Conservation (phyloP, 148 eudicot genomes). For the Persicaria tinctoria region DNA sequence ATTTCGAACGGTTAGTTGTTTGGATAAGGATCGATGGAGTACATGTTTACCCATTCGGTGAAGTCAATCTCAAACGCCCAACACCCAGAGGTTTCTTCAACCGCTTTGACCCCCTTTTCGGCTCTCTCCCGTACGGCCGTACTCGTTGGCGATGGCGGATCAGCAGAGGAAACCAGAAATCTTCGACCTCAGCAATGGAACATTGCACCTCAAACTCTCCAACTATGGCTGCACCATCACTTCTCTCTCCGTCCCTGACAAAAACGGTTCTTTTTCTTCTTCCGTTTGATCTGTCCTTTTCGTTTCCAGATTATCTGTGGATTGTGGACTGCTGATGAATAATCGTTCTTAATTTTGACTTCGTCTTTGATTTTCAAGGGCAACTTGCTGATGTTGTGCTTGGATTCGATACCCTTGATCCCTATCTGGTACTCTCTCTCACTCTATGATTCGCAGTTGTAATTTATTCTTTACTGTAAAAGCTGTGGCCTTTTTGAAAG, state of each 20-base stretch:
- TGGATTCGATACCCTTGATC: conserved; percentile 90
- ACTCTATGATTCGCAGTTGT: background rate
- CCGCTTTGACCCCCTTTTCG: background rate
- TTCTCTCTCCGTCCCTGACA: conserved; percentile 40
- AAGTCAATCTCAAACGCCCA: background rate
- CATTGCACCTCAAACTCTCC: conserved; percentile 58
- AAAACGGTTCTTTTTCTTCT: background rate
- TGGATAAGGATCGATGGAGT: background rate
- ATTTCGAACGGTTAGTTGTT: background rate
- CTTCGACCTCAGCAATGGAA: conserved; percentile 84
- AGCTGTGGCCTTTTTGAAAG: background rate
- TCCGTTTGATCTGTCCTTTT: background rate
- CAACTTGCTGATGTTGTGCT: conserved; percentile 91
- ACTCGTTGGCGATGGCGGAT: conserved; percentile 35
- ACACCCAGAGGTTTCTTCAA: background rate
- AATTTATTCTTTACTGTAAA: background rate
- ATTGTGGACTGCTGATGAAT: background rate
- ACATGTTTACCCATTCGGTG: background rate
- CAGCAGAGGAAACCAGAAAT: conserved; percentile 43
- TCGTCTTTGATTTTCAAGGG: conserved; percentile 36
- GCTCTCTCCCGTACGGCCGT: background rate
- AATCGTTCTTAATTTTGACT: background rate
- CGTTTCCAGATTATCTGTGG: background rate
- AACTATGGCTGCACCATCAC: conserved; percentile 90
- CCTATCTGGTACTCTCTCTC: conserved; percentile 50